Conservation (phyloP, 208 protist genomes). For the Porcisia deanei region DNA sequence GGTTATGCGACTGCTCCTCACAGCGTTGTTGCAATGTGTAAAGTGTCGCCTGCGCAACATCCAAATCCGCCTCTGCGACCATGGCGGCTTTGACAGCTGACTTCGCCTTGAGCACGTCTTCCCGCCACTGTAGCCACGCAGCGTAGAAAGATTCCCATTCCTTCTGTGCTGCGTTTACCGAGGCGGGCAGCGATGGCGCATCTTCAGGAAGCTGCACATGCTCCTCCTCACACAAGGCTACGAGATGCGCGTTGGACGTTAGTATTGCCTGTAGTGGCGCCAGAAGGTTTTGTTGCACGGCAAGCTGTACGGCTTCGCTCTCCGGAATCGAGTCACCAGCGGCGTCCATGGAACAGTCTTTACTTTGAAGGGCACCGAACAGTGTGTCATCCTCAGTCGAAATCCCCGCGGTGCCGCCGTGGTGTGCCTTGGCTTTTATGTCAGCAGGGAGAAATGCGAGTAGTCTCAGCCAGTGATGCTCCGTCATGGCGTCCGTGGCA, state of each 20-base stretch:
- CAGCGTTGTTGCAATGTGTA: conserved; percentile 1
- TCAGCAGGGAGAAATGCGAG: background rate
- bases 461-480: background rate
- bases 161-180: background rate
- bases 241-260: conserved; percentile 1
- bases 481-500: background rate
- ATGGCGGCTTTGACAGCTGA: background rate
- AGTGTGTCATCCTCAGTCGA: background rate
- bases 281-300: conserved; percentile 1
- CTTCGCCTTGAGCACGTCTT: background rate
- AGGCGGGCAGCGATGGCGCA: background rate
- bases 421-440: background rate
- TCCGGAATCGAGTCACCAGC: too few species aligned
- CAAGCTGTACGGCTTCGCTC: background rate
- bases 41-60: background rate
- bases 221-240: conserved; percentile 1
- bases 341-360: background rate
- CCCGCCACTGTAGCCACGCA: conserved; percentile 15
- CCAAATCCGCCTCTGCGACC: background rate
- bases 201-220: conserved; percentile 1
- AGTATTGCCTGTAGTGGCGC: conserved; percentile 10
- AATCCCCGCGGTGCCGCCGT: background rate
- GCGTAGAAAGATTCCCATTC: background rate
- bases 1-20: conserved; percentile 1
- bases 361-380: background rate